A percentile compares a stretch with the other conserved stretches of the same genome.
Evolutionary conservation across 306 rosid species (phyloP).

Genomic region (Acmispon strigosus): DNA sequence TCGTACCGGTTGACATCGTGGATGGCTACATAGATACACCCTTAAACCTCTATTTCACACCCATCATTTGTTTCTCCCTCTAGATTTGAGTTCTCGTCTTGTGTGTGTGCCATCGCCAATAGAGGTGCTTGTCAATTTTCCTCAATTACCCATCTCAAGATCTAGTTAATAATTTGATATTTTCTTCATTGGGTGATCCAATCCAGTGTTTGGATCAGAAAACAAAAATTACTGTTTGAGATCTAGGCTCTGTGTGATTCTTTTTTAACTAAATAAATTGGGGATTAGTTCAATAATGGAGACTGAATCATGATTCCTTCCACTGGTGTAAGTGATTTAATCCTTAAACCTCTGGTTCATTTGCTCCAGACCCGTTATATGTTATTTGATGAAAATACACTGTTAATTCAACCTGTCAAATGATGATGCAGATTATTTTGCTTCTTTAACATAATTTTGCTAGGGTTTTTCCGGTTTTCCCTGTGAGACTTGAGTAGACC

Average conservation of each 20-base stretch:
- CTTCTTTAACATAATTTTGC: neutral
- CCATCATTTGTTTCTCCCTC: slow-evolving; percentile 8
- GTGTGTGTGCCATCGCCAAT: neutral
- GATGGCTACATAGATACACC: neutral
- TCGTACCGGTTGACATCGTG: neutral
- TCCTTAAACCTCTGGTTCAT: neutral
- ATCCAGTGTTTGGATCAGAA: neutral
- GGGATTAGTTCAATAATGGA: neutral
- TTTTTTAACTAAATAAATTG: neutral
- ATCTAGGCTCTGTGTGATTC: neutral
- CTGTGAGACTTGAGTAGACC: neutral
- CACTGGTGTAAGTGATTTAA: neutral
- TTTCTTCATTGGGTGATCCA: neutral
- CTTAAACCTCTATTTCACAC: neutral
- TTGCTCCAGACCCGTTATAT: neutral
- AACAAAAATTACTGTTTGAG: neutral
- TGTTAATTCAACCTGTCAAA: neutral
- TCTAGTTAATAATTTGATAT: neutral
- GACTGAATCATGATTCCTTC: neutral
- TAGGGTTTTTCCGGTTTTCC: neutral
- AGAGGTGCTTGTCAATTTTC: neutral
- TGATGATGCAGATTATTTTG: neutral
- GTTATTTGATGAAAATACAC: neutral
- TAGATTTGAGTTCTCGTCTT: neutral
- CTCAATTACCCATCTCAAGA: slow-evolving; percentile 2